Conservation (phyloP, 2,329 filamentous ascomycete genomes). For the Penicillium polonicum region DNA sequence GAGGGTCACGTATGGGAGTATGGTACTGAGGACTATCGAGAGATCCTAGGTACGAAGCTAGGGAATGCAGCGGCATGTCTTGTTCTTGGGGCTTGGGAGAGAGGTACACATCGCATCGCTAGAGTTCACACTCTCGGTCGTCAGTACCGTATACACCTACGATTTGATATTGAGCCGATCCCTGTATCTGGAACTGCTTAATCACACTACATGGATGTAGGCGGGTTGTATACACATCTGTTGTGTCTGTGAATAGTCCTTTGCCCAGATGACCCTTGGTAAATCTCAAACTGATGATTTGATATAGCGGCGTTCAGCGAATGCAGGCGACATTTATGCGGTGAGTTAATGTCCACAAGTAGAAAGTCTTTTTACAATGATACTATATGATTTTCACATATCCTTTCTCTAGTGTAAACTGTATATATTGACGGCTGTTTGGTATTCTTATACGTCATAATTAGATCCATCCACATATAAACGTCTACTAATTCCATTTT, state of each 20-base stretch:
- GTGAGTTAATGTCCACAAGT: neutral
- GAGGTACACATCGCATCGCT: neutral
- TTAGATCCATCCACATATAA: neutral
- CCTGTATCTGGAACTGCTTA: neutral
- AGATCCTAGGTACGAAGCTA: neutral
- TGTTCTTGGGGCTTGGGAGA: neutral
- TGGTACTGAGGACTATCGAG: neutral
- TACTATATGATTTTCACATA: neutral
- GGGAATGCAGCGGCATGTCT: neutral
- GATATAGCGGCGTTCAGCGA: too few relatives aligned
- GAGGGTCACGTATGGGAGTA: neutral
- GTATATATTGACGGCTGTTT: neutral
- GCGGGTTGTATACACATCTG: too few relatives aligned
- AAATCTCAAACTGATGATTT: neutral
- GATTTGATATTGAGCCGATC: neutral
- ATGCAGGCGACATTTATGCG: neutral
- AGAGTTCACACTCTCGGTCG: neutral
- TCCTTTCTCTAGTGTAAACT: neutral
- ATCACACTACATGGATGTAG: fast-evolving
- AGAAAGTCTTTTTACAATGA: neutral
- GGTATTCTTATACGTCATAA: neutral
- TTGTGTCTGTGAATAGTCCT: neutral
- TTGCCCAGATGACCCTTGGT: neutral
- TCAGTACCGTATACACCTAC: neutral
- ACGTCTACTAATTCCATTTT: neutral